Base-by-base conservation (phyloP, 148 eudicot genomes). In the Rheum nobile region DNA sequence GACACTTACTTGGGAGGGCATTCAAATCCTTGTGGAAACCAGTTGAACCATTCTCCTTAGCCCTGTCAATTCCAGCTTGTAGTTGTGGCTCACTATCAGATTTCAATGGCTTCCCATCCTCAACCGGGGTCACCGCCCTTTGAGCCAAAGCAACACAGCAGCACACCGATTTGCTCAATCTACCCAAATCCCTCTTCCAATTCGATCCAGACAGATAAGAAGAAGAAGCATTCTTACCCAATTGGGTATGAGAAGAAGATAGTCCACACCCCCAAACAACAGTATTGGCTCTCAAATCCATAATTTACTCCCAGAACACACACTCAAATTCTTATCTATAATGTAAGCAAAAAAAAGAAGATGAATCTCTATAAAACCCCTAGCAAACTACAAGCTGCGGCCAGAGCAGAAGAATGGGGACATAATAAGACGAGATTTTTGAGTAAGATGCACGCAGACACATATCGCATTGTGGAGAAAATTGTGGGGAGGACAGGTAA, bases 1-100 rank as follows among this genome's bases (percentile, higher is more conserved):
- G 31, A 28, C 71, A 86, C 89, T 79, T 78, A 86, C 89, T 84
- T 59, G 89, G 89, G 68, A 86, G 89, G 48, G 79, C 77, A 79
- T 75, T 82, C 71, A 84, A 80, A 57, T 82, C 85, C 79, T 72
- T 80, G 39, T 84, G 84, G 75, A 84, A 77, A 16, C 76, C 80
- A 55, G 72, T 29, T 55, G 82, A 77, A 52, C 67, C 76, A 71
- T 43, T 81, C 43, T 41, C 67, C 52, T 61, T 67, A 11, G 26
- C 67, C 38, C 39, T 77, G 50, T 57, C 79, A 74, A 77, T 52
- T 69, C 54, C 74, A 74, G 54, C 75, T 19, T 31, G 74, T 32
- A 75, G 70, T 19, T 31, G 74, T 32, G 77, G 70, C 14, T 74
- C 78, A 69, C 74, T 61, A 50, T 59, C 80, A 77, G 79, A 55